Percentiles rank a stretch among this genome's conserved stretches.
These are phyloP conservation scores for Punica granatum DNA, from an alignment of 345 rosid genomes.

Conservation along the genomic window DNA sequence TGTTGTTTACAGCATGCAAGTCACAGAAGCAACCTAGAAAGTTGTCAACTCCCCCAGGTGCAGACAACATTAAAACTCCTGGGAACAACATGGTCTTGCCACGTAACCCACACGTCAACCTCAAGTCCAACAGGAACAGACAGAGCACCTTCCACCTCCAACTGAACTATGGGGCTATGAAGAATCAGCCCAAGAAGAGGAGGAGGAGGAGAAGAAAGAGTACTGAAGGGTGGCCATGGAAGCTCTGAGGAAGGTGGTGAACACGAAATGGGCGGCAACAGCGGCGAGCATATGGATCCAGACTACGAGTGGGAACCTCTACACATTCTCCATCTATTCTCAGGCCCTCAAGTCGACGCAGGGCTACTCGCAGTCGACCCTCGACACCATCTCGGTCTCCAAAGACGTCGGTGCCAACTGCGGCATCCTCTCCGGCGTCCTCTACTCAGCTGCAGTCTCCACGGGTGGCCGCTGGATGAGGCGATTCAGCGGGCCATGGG, in stretches of 20 bases:
- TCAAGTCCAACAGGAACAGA: background rate
- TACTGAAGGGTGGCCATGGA: background rate
- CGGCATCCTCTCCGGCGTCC: slow-evolving; percentile 55
- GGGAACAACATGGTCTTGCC: background rate
- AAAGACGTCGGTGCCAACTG: slow-evolving; percentile 62
- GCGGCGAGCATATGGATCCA: slow-evolving; percentile 79
- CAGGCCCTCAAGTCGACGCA: slow-evolving; percentile 52
- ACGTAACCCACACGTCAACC: background rate
- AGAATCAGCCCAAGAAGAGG: background rate
- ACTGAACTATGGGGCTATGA: background rate
- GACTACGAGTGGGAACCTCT: slow-evolving; percentile 49
- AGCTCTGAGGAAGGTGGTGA: background rate
- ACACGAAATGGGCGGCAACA: slow-evolving; percentile 49
- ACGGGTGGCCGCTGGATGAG: slow-evolving; percentile 13
- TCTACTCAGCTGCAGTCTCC: slow-evolving; percentile 26
- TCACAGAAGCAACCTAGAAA: background rate
- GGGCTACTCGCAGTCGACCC: slow-evolving; percentile 62
- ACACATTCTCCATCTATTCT: slow-evolving; percentile 70
- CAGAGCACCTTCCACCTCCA: background rate
- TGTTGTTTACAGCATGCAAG: background rate
- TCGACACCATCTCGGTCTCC: slow-evolving; percentile 63
- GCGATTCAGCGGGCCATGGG: slow-evolving; percentile 42
- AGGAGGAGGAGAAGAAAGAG: background rate
- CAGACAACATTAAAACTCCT: background rate
- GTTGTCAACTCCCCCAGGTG: background rate